Evolutionary conservation across 1,284 basidiomycete genomes (phyloP).

Genomic region (Vanrija pseudolonga): DNA sequence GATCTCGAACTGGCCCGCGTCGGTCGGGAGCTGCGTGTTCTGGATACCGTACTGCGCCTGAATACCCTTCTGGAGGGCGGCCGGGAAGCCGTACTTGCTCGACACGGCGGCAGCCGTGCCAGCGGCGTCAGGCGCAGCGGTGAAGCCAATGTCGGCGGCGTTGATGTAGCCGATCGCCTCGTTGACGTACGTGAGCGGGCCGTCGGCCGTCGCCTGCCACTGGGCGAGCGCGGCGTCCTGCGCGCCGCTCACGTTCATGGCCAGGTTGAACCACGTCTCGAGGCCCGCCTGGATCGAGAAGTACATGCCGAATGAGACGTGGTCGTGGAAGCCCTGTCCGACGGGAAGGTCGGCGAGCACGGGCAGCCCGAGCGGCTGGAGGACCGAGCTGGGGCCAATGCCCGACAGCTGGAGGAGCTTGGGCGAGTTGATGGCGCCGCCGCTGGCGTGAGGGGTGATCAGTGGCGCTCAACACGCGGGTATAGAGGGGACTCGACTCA

Average conservation of each 20-base stretch:
- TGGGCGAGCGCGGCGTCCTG: conserved; percentile 25
- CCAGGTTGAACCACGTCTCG: conserved; percentile 40
- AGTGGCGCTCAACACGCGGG: neutral
- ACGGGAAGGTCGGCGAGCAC: conserved; percentile 13
- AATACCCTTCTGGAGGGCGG: conserved; percentile 33
- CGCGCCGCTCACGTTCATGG: conserved; percentile 18
- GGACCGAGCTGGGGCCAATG: neutral
- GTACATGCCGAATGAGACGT: conserved; percentile 34
- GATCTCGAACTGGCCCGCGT: conserved; percentile 45
- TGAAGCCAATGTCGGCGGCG: conserved; percentile 26
- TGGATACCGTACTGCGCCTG: conserved; percentile 35
- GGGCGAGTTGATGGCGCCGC: conserved; percentile 2
- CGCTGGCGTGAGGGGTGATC: neutral
- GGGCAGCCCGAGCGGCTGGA: conserved; percentile 8
- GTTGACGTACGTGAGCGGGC: conserved; percentile 46
- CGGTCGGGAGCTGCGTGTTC: conserved; percentile 27
- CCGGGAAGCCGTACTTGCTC: conserved; percentile 31
- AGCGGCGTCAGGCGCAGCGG: conserved; percentile 52
- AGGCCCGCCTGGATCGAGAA: neutral
- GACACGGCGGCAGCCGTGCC: conserved; percentile 61
- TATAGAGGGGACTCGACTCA: no score
- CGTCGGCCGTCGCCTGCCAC: conserved; percentile 28
- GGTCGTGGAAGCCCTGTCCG: conserved; percentile 25
- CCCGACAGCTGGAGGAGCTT: conserved; percentile 7
- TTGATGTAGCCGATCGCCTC: conserved; percentile 42